Percentiles rank a stretch among this genome's conserved stretches.
Evolutionary conservation across 192 early-diverging fungal genomes (phyloP).

Genomic region (Entrophospora sp.): DNA sequence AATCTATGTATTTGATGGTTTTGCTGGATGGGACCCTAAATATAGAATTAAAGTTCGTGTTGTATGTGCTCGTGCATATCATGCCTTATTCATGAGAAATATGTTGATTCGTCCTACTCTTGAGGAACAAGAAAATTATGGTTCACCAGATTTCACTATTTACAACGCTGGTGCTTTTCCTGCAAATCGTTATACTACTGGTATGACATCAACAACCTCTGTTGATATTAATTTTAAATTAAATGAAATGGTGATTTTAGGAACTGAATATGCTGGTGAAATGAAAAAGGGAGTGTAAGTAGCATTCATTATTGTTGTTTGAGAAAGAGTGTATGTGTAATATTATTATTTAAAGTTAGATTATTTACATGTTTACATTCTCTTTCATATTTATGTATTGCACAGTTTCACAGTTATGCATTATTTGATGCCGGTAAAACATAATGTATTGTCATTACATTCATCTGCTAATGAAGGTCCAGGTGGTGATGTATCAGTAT

Average conservation of each 20-base stretch:
- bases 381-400: not conserved
- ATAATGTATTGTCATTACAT: slow-evolving; percentile 78
- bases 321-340: slow-evolving; percentile 17
- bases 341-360: not conserved
- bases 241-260: slow-evolving; percentile 95
- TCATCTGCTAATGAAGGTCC: slow-evolving; percentile 93
- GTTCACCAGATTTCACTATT: slow-evolving; percentile 96
- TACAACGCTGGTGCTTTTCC: slow-evolving; percentile 94
- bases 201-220: slow-evolving; percentile 91
- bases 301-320: not conserved
- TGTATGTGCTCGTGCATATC: slow-evolving; percentile 91
- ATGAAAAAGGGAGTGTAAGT: slow-evolving; percentile 93
- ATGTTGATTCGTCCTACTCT: slow-evolving; percentile 95
- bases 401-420: slow-evolving; percentile 95
- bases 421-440: slow-evolving; percentile 91
- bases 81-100: slow-evolving; percentile 96
- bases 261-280: slow-evolving; percentile 97
- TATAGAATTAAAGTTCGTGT: slow-evolving; percentile 97
- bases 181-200: slow-evolving; percentile 86
- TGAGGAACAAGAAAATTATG: slow-evolving; percentile 85
- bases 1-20: slow-evolving; percentile 95
- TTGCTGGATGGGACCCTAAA: slow-evolving; percentile 96
- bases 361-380: not conserved
- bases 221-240: slow-evolving; percentile 90
- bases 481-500: slow-evolving; percentile 85